A percentile compares a stretch with the other conserved stretches of the same genome.
These are phyloP conservation scores for Biancaea sappan DNA, from an alignment of 306 rosid genomes.

Conservation along the genomic window DNA sequence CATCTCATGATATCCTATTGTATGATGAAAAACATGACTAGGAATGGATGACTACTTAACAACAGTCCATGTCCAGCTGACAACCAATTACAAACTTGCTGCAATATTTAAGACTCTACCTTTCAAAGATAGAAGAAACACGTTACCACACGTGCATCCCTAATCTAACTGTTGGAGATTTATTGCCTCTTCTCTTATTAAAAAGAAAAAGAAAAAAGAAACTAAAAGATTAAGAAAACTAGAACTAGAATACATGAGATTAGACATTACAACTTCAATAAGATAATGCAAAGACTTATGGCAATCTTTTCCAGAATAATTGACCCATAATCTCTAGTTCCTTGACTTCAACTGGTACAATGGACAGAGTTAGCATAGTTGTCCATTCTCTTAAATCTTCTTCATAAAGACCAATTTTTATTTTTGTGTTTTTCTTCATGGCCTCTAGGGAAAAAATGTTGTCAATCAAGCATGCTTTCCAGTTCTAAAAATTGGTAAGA, in stretches of 20 bases:
- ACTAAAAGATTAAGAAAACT: background rate
- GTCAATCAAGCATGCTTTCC: background rate
- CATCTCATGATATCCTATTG: background rate
- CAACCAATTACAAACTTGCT: constrained; percentile 3
- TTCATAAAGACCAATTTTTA: background rate
- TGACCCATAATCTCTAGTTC: background rate
- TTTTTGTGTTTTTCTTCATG: background rate
- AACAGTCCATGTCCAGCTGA: constrained; percentile 1
- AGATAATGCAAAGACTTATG: background rate
- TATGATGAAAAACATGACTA: background rate
- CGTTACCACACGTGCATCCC: background rate
- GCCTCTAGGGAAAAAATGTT: background rate
- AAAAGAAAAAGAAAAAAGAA: no score
- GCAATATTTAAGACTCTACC: background rate
- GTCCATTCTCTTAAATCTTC: background rate
- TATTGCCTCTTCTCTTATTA: background rate
- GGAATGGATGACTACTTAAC: background rate
- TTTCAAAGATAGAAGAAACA: background rate
- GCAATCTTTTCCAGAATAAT: background rate
- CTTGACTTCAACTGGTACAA: background rate
- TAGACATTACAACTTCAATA: background rate
- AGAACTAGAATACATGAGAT: background rate
- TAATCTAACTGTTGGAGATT: background rate
- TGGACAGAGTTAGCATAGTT: background rate
- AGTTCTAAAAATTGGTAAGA: background rate